Percentiles rank a stretch among this genome's conserved stretches.
These are phyloP conservation scores for Fusarium caatingaense DNA, from an alignment of 2,329 filamentous ascomycete species.

Conservation along the genomic window DNA sequence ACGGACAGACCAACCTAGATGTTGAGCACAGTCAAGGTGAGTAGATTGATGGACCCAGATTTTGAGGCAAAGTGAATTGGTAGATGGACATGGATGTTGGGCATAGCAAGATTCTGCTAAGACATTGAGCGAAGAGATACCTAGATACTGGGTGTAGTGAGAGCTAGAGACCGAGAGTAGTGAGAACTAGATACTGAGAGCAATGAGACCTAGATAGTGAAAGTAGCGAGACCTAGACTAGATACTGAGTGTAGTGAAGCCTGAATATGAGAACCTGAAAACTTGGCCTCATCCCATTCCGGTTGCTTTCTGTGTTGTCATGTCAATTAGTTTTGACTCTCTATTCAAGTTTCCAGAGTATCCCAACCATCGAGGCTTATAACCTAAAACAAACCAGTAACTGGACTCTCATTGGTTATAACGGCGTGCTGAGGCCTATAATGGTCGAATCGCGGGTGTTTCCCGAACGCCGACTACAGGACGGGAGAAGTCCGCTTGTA, in stretches of 20 bases:
- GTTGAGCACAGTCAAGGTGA: background rate
- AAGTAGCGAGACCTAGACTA: background rate
- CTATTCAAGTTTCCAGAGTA: no score
- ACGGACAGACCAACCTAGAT: background rate
- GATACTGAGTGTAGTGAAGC: background rate
- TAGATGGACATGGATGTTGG: no score
- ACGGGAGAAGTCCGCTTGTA: background rate
- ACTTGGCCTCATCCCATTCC: background rate
- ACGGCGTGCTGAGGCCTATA: background rate
- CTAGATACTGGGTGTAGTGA: no score
- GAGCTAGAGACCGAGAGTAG: no score
- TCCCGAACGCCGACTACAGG: background rate
- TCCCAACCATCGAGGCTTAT: accelerated
- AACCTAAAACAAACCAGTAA: no score
- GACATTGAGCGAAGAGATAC: no score
- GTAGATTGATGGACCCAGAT: background rate
- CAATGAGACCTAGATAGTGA: background rate
- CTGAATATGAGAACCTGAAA: background rate
- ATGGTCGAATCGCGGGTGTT: background rate
- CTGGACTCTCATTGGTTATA: background rate
- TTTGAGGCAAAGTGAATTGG: no score
- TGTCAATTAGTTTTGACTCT: background rate
- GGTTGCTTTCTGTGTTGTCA: background rate
- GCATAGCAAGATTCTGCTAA: background rate
- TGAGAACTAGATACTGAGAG: no score